A percentile compares a stretch with the other conserved stretches of the same genome.
Evolutionary conservation across 331 rosid species (phyloP).

Genomic region (Pyracantha coccinea): DNA sequence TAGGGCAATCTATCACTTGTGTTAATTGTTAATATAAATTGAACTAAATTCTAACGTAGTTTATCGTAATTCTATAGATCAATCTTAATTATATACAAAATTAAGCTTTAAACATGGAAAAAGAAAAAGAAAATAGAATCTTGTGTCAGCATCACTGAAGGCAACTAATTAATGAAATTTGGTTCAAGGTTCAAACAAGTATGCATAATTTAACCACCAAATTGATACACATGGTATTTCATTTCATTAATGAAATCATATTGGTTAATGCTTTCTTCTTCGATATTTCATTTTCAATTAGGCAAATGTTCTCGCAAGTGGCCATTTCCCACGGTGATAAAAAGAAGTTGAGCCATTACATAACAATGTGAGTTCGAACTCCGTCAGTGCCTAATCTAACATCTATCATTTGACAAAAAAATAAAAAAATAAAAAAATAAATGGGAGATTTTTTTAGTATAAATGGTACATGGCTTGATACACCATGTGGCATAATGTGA

Average conservation of each 20-base stretch:
- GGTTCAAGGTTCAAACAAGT: background rate
- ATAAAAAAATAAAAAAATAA: too few relatives aligned
- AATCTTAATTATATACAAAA: background rate
- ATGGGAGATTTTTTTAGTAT: too few relatives aligned
- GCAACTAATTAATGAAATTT: background rate
- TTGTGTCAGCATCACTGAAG: background rate
- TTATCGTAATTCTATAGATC: background rate
- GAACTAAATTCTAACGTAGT: background rate
- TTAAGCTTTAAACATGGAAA: background rate
- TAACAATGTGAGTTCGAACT: rapidly evolving
- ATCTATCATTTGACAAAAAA: too few relatives aligned
- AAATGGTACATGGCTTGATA: too few relatives aligned
- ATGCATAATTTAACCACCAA: background rate
- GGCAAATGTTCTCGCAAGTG: background rate
- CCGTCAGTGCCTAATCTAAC: rapidly evolving
- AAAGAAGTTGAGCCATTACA: rapidly evolving
- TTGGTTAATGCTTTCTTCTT: background rate
- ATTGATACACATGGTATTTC: background rate
- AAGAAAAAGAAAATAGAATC: background rate
- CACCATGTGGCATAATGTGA: too few relatives aligned
- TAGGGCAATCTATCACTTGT: rapidly evolving
- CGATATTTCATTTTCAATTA: slow-evolving; percentile 5
- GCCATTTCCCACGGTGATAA: rapidly evolving
- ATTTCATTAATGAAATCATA: background rate
- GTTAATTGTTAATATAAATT: background rate